phyloP scores from a whole-genome alignment of 2,329 filamentous ascomycete species.

The Domatiomyces globalis region DNA sequence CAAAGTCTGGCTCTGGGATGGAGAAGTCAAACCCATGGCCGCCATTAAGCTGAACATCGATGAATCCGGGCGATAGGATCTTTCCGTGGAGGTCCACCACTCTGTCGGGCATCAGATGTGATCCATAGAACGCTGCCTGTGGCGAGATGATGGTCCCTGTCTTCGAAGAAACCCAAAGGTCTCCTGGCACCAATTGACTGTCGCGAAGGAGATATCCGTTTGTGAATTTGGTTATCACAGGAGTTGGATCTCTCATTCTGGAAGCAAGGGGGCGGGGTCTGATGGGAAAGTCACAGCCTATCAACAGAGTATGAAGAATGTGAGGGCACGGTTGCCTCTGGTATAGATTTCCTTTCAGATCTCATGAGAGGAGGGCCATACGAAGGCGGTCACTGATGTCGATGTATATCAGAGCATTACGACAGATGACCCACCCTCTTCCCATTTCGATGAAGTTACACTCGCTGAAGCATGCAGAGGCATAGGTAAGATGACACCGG shows the following conservation, averaged over 20 bases:
- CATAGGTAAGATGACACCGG: not conserved
- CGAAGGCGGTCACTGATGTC: not conserved
- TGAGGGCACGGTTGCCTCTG: not conserved
- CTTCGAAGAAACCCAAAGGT: conserved; percentile 75
- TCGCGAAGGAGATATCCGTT: conserved; percentile 68
- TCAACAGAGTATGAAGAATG: not conserved
- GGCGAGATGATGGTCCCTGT: conserved; percentile 70
- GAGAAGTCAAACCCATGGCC: conserved; percentile 91
- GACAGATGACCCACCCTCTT: not conserved
- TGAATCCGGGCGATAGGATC: conserved; percentile 72
- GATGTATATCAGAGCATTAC: not conserved
- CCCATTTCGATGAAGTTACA: not conserved
- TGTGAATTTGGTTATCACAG: conserved; percentile 61
- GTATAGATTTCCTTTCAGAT: not conserved
- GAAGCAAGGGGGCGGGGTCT: not conserved
- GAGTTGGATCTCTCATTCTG: not conserved
- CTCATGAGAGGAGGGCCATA: not conserved
- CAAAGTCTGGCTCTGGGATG: conserved; percentile 52
- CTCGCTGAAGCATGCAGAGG: not conserved
- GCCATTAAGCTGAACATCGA: conserved; percentile 85
- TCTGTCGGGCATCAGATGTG: conserved; percentile 46
- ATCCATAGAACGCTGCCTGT: conserved; percentile 42
- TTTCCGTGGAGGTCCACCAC: conserved; percentile 68
- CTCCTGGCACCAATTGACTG: conserved; percentile 53
- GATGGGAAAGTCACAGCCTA: not conserved